These are phyloP conservation scores for Microbotryum scabiosae DNA, from an alignment of 1,284 basidiomycete genomes.

Conservation along the genomic window DNA sequence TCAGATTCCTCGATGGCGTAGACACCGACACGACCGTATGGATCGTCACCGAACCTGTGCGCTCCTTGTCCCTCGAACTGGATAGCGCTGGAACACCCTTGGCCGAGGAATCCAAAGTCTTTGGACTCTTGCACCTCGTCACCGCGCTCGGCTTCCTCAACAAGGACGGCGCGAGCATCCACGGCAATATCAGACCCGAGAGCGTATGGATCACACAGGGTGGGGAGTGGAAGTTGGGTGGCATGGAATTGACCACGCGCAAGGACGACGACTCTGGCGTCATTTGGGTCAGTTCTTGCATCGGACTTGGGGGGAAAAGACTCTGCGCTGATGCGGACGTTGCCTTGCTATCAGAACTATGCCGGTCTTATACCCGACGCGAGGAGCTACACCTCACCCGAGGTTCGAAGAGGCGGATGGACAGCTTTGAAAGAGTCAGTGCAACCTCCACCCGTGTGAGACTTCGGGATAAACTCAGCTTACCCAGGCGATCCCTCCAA, in stretches of 20 bases:
- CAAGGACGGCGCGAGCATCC: constrained; percentile 67
- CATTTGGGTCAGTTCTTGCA: constrained; percentile 57
- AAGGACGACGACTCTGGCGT: constrained; percentile 65
- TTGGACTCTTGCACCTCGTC: constrained; percentile 42
- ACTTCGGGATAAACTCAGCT: neutral
- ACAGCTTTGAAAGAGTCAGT: constrained; percentile 68
- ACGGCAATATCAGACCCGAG: constrained; percentile 71
- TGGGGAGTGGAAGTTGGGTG: constrained; percentile 93
- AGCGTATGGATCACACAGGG: constrained; percentile 82
- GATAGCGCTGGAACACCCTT: neutral
- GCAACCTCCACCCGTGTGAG: neutral
- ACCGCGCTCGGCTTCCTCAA: constrained; percentile 88
- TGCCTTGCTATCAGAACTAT: constrained; percentile 38
- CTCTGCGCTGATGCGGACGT: neutral
- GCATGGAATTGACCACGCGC: constrained; percentile 82
- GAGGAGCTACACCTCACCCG: constrained; percentile 54
- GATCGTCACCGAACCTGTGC: constrained; percentile 89
- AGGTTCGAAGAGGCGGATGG: constrained; percentile 87
- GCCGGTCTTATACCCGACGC: constrained; percentile 51
- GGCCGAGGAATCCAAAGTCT: constrained; percentile 23
- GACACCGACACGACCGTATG: constrained; percentile 76
- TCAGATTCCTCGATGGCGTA: constrained; percentile 75
- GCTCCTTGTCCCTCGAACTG: constrained; percentile 51
- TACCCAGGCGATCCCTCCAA: too few relatives aligned
- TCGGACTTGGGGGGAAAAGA: neutral